Evolutionary conservation across 345 rosid genomes (phyloP).

Genomic region (Nasturtium officinale): DNA sequence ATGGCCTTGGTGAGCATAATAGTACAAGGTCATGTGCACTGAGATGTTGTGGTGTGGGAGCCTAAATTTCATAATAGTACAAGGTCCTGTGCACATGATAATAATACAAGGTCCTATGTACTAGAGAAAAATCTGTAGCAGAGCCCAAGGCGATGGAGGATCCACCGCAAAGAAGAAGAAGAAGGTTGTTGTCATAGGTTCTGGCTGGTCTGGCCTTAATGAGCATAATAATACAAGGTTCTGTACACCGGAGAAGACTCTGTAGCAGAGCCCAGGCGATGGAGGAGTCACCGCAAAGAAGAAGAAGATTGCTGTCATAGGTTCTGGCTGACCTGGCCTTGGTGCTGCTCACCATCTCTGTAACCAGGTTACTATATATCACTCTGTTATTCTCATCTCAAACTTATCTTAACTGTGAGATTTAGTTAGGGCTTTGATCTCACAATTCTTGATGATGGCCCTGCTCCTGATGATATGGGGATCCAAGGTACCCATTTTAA

Average conservation of each 20-base stretch:
- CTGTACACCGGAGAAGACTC: conserved; percentile 1
- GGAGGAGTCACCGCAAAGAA: conserved; percentile 18
- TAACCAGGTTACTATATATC: conserved; percentile 44
- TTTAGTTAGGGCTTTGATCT: conserved; percentile 58
- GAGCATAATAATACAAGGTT: too few relatives aligned
- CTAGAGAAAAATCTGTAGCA: too few relatives aligned
- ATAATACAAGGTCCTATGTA: too few relatives aligned
- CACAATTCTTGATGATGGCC: conserved; percentile 59
- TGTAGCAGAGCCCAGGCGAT: conserved; percentile 40
- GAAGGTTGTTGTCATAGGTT: too few relatives aligned
- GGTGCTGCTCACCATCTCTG: conserved; percentile 68
- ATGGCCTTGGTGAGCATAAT: too few relatives aligned
- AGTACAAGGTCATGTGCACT: too few relatives aligned
- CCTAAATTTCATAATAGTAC: neutral
- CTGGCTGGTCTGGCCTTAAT: too few relatives aligned
- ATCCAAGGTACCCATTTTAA: conserved; percentile 50
- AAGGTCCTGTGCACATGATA: too few relatives aligned
- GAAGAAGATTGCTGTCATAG: conserved; percentile 53
- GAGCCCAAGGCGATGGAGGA: too few relatives aligned
- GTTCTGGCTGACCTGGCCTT: conserved; percentile 73
- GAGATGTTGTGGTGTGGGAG: conserved; percentile 26
- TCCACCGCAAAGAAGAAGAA: too few relatives aligned
- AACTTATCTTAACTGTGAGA: neutral
- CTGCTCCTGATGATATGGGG: conserved; percentile 54
- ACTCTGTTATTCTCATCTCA: neutral